phyloP scores from a whole-genome alignment of 2,329 filamentous ascomycete genomes.

The Nothophoma quercina region DNA sequence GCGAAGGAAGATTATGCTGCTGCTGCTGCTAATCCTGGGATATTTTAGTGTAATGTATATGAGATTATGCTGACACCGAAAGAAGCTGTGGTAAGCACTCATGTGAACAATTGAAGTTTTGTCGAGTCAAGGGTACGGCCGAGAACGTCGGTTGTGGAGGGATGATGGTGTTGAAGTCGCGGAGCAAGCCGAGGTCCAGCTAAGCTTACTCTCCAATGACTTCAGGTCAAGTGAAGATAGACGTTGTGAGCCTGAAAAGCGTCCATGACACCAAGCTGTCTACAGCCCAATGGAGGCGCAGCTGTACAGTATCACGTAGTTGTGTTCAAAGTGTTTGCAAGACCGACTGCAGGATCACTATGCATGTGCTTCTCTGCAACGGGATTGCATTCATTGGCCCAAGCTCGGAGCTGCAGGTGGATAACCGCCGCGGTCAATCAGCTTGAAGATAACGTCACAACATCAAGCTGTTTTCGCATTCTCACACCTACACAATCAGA shows the following conservation, averaged over 20 bases:
- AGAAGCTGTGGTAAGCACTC: not conserved
- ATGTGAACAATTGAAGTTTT: conserved; percentile 19
- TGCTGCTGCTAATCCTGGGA: not conserved
- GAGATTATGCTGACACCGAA: no score
- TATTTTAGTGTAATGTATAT: not conserved
- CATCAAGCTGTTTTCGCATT: not conserved
- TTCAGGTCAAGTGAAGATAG: not conserved
- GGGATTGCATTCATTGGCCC: not conserved
- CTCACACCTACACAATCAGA: conserved; percentile 5
- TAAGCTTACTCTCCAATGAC: conserved; percentile 17
- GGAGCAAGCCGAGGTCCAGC: conserved; percentile 33
- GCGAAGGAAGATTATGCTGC: not conserved
- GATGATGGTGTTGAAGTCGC: conserved; percentile 9
- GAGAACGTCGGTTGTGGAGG: conserved; percentile 20
- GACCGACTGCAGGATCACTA: not conserved
- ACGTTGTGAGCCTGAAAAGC: not conserved
- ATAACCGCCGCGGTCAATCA: conserved; percentile 28
- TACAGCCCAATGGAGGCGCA: not conserved
- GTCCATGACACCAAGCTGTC: not conserved
- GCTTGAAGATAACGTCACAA: conserved; percentile 30
- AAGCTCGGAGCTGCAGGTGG: no score
- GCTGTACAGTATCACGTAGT: not conserved
- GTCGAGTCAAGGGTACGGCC: conserved; percentile 30
- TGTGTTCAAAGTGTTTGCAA: not conserved
- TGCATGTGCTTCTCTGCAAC: conserved; percentile 1